phyloP scores from a whole-genome alignment of 306 rosid species.

The Dryas octopetala region DNA sequence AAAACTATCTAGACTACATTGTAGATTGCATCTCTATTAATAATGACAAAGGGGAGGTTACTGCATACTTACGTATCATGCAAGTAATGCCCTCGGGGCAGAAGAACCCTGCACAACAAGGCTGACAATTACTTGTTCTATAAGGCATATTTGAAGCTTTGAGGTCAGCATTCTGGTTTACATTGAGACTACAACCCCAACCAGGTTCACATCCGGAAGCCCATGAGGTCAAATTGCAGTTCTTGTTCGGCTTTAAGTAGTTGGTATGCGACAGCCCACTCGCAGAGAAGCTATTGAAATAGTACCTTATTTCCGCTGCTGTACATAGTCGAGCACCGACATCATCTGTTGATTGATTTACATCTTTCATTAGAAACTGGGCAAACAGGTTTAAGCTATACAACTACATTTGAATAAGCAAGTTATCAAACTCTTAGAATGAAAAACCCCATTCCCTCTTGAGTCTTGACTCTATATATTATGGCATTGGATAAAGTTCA shows the following conservation, averaged over 20 bases:
- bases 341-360: constrained; percentile 50
- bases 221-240: constrained; percentile 76
- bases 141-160: constrained; percentile 37
- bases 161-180: constrained; percentile 37
- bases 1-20: not conserved
- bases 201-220: constrained; percentile 78
- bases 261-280: constrained; percentile 24
- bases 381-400: not conserved
- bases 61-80: constrained; percentile 76
- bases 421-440: not conserved
- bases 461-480: no score
- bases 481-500: not conserved
- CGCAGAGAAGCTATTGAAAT: constrained; percentile 42
- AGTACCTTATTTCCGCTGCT: constrained; percentile 55
- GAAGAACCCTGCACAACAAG: constrained; percentile 87
- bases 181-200: constrained; percentile 63
- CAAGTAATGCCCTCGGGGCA: constrained; percentile 81
- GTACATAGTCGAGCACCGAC: constrained; percentile 56
- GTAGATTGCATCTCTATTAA: not conserved
- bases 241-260: constrained; percentile 63
- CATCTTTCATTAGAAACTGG: constrained; percentile 24
- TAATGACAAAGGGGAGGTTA: constrained; percentile 1
- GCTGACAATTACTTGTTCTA: constrained; percentile 50
- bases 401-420: not conserved
- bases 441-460: not conserved